A percentile compares a stretch with the other conserved stretches of the same genome.
Conservation (phyloP, 2,329 filamentous ascomycete genomes). For the Botrytis sinoallii region DNA sequence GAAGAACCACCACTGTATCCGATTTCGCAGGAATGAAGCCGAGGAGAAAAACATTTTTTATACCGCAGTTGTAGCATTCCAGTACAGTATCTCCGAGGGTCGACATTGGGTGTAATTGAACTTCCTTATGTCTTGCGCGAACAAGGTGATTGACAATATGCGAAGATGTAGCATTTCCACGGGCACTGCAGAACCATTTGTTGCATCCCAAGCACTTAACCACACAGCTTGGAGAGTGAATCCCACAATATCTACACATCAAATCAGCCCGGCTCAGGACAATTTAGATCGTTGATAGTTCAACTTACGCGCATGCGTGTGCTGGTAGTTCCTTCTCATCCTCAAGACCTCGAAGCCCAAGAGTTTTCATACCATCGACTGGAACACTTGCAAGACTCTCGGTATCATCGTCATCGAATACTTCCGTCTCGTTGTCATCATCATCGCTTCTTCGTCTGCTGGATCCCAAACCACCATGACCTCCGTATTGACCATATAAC, state of each 20-base stretch:
- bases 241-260: conserved; percentile 78
- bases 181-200: conserved; percentile 99
- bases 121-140: conserved; percentile 95
- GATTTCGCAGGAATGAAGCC: conserved; percentile 99
- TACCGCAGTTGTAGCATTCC: conserved; percentile 98
- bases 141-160: conserved; percentile 99
- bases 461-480: conserved; percentile 50
- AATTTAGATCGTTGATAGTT: conserved; percentile 14
- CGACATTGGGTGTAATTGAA: conserved; percentile 91
- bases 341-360: conserved; percentile 59
- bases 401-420: conserved; percentile 74
- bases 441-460: conserved; percentile 69
- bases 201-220: conserved; percentile 94
- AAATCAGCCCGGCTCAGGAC: conserved; percentile 30
- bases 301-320: conserved; percentile 89
- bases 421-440: conserved; percentile 85
- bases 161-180: conserved; percentile 92
- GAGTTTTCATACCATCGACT: conserved; percentile 68
- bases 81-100: conserved; percentile 92
- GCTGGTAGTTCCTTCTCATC: conserved; percentile 88
- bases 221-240: conserved; percentile 91
- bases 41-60: conserved; percentile 97
- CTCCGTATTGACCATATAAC: conserved; percentile 67
- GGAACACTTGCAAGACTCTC: conserved; percentile 76
- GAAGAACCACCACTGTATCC: conserved; percentile 92